phyloP scores from a whole-genome alignment of 2,329 filamentous ascomycete genomes.

The Nemania diffusa region DNA sequence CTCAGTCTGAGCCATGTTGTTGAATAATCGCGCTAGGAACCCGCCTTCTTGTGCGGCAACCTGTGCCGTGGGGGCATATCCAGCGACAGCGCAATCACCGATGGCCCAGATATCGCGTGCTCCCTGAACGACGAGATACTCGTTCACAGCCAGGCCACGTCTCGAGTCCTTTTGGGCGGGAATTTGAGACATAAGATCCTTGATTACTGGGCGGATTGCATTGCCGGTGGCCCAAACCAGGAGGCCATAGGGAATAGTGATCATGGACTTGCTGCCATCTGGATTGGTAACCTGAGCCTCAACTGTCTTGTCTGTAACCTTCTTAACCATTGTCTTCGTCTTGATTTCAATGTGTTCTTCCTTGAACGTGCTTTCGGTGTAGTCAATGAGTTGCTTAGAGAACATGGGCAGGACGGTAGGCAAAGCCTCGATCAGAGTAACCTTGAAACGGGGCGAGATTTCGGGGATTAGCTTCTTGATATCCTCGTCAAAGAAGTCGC shows the following conservation, averaged over 20 bases:
- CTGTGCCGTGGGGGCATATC: constrained; percentile 97
- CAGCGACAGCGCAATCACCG: constrained; percentile 95
- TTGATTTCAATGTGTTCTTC: constrained; percentile 98
- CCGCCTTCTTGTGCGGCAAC: constrained; percentile 94
- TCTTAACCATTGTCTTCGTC: constrained; percentile 99
- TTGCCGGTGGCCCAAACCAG: constrained; percentile 99
- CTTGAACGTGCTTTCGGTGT: constrained; percentile 98
- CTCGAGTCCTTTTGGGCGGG: constrained; percentile 95
- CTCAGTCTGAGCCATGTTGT: constrained; percentile 98
- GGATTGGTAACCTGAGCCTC: constrained; percentile 86
- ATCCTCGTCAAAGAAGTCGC: constrained; percentile 99
- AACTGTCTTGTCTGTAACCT: constrained; percentile 90
- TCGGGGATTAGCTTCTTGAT: constrained; percentile 98
- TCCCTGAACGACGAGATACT: constrained; percentile 98
- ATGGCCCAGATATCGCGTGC: constrained; percentile 98
- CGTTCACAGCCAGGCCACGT: constrained; percentile 94
- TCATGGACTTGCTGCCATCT: constrained; percentile 83
- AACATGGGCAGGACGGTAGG: constrained; percentile 98
- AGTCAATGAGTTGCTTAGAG: constrained; percentile 98
- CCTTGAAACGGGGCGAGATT: constrained; percentile 93
- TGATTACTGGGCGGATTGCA: constrained; percentile 86
- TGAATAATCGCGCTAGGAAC: constrained; percentile 95
- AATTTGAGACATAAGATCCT: constrained; percentile 90
- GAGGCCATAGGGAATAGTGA: constrained; percentile 91
- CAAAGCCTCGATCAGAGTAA: constrained; percentile 95